A percentile compares a stretch with the other conserved stretches of the same genome.
These are phyloP conservation scores for Suillus americanus DNA, from an alignment of 768 basidiomycete genomes.

Conservation along the genomic window DNA sequence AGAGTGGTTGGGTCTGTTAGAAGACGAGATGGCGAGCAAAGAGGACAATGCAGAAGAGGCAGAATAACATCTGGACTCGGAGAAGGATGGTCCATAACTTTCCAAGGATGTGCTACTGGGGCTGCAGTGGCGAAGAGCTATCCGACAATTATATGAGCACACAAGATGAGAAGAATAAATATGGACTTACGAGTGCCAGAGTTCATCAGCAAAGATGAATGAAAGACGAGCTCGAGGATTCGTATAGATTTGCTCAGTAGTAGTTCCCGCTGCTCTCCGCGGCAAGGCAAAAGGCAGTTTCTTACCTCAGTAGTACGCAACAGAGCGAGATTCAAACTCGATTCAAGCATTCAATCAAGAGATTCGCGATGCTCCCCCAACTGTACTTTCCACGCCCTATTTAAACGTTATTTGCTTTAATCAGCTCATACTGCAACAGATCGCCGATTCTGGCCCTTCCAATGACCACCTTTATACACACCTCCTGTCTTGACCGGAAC, in stretches of 20 bases:
- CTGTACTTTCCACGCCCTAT: background rate
- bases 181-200: constrained; percentile 2
- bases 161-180: background rate
- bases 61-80: constrained; percentile 25
- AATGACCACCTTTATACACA: background rate
- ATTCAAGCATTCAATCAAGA: background rate
- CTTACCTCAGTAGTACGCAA: background rate
- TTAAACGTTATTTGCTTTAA: background rate
- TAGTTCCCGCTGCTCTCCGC: background rate
- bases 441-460: constrained; percentile 2
- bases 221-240: background rate
- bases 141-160: background rate
- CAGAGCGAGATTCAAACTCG: background rate
- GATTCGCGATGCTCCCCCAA: background rate
- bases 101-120: background rate
- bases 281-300: background rate
- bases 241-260: background rate
- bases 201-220: constrained; percentile 3
- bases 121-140: background rate
- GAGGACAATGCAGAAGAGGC: constrained; percentile 50
- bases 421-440: background rate
- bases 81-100: background rate
- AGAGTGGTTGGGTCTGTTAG: constrained; percentile 55
- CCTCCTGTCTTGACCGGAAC: background rate
- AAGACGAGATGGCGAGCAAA: constrained; percentile 41